Evolutionary conservation across 176 grass and related monocot genomes (phyloP).

Genomic region (Aegilops umbellulata): DNA sequence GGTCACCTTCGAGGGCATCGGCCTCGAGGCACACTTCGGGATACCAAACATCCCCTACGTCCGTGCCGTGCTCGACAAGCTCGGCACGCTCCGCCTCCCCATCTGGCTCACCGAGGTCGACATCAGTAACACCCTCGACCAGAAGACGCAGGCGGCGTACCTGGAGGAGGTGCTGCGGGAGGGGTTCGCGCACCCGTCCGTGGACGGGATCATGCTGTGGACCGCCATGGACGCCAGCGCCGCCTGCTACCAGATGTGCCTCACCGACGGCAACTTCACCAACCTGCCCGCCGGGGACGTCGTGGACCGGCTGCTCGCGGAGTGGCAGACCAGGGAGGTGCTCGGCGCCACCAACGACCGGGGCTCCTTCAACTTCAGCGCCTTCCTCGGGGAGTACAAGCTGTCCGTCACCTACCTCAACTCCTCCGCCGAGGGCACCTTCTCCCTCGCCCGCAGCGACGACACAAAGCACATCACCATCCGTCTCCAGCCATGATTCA

Average conservation of each 20-base stretch:
- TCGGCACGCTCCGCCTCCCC: slow-evolving; percentile 68
- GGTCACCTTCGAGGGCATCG: slow-evolving; percentile 73
- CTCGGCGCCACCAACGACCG: slow-evolving; percentile 55
- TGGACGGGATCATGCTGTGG: slow-evolving; percentile 85
- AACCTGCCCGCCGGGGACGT: slow-evolving; percentile 74
- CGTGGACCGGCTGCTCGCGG: slow-evolving; percentile 61
- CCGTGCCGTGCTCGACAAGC: slow-evolving; percentile 80
- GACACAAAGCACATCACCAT: slow-evolving; percentile 82
- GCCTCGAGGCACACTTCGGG: slow-evolving; percentile 71
- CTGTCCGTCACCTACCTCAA: slow-evolving; percentile 45
- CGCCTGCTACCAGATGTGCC: slow-evolving; percentile 92
- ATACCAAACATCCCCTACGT: slow-evolving; percentile 77
- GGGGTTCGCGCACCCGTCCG: slow-evolving; percentile 68
- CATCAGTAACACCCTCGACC: slow-evolving; percentile 52
- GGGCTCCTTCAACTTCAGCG: slow-evolving; percentile 72
- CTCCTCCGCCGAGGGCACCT: slow-evolving; percentile 39
- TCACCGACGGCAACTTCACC: slow-evolving; percentile 49
- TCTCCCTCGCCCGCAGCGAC: slow-evolving; percentile 49
- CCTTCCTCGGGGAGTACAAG: slow-evolving; percentile 68
- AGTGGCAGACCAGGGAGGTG: slow-evolving; percentile 74
- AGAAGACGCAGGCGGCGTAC: slow-evolving; percentile 44
- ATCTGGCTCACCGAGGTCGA: slow-evolving; percentile 92
- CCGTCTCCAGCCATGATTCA: slow-evolving; percentile 30
- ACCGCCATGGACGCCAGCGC: slow-evolving; percentile 51
- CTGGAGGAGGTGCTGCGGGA: slow-evolving; percentile 81